Evolutionary conservation across 345 rosid genomes (phyloP), one percentile per base, ranked within the genome.

Genomic region (Hypericum perforatum): DNA sequence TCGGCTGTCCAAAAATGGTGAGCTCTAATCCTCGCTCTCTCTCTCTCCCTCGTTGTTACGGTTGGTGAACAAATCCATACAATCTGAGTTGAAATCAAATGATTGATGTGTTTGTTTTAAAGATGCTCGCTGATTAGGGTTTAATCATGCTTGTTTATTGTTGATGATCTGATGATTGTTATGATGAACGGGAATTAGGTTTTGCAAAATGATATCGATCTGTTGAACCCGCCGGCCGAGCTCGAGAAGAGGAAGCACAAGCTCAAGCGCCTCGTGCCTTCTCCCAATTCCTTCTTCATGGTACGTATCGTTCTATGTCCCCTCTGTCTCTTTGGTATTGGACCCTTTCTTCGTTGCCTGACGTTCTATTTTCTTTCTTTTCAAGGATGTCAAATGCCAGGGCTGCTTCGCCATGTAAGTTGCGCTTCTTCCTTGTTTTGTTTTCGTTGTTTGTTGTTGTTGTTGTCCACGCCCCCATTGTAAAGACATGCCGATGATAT

Each of bases 171-270:
- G n/a, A 22, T 22, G 32, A 22, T 22, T 22, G 32, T 1, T 22
- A 4, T 22, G 32, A 22, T 22, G 32, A 22, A 22, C 32, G 32
- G 1, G 32, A 22, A 22, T 22, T 22, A 46, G 50, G 50, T 46
- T 13, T 9, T 46, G 22, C 50, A 81, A 54, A 84, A 84, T 64
- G 88, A 84, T 59, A 65, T 84, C 47, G 88, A 84, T 65, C 69
- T 76, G 68, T 75, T 81, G 59, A 78, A 84, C 63, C 92, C 88
- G 14, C 92, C 88, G 3, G 83, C 71, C 10, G 85, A 78, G 76
- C 78, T 81, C 37, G 92, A 84, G 78, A 84, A 84, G 82, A 78
- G 68, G 74, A 84, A 84, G 74, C 92, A 84, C 71, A 84, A 84
- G 75, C 88, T 81, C 72, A 84, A 84, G 74, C 92, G 82, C 52